Conservation (phyloP, 352 stramenopile genomes). For the Globisporangium splendens region DNA sequence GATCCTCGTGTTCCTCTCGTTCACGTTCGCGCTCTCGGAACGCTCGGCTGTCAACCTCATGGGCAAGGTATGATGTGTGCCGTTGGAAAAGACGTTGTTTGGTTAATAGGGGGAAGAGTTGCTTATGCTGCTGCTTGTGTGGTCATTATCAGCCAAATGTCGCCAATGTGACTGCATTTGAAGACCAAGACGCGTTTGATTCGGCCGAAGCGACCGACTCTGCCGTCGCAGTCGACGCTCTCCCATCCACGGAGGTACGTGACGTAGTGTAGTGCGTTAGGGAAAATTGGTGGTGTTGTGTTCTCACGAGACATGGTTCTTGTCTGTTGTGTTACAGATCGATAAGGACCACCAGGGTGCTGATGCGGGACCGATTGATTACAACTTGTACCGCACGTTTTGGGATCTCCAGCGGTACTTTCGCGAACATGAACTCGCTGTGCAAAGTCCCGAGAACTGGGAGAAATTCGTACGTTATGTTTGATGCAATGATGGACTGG, state of each 20-base stretch:
- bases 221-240: slow-evolving; percentile 24
- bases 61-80: slow-evolving; percentile 41
- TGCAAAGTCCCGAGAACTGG: slow-evolving; percentile 65
- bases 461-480: slow-evolving; percentile 74
- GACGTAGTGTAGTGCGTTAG: no score
- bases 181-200: slow-evolving; percentile 78
- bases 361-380: slow-evolving; percentile 74
- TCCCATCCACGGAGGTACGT: slow-evolving; percentile 27
- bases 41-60: slow-evolving; percentile 81
- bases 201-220: slow-evolving; percentile 50
- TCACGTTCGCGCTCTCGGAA: slow-evolving; percentile 81
- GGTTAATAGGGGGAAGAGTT: not conserved
- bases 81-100: no score
- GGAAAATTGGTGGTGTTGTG: no score
- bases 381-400: slow-evolving; percentile 90
- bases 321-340: slow-evolving; percentile 36
- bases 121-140: not conserved
- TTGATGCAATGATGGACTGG: not conserved
- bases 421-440: slow-evolving; percentile 63
- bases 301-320: no score
- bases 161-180: slow-evolving; percentile 73
- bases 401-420: slow-evolving; percentile 90
- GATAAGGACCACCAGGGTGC: slow-evolving; percentile 34
- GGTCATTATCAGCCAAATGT: slow-evolving; percentile 51
- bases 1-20: slow-evolving; percentile 86